phyloP scores from a whole-genome alignment of 495 filamentous ascomycete genomes.

The Astrocystis sublimbata region DNA sequence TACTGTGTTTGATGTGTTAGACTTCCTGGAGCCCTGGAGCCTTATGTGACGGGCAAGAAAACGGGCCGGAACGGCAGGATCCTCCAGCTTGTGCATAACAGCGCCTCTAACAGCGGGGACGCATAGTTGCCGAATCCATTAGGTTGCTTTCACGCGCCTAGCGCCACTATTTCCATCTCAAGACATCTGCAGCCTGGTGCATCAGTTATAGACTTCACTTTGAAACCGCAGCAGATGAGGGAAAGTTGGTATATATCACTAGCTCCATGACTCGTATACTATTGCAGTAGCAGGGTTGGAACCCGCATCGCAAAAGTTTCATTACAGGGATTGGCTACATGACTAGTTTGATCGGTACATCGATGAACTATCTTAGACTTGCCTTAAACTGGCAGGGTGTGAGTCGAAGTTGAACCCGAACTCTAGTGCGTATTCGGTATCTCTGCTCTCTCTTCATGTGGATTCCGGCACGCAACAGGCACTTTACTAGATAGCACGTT shows the following conservation, averaged over 20 bases:
- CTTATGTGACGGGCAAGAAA: conserved; percentile 14
- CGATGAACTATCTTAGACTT: conserved; percentile 44
- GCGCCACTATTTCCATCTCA: conserved; percentile 27
- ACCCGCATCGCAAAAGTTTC: conserved; percentile 6
- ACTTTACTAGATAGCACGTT: not conserved
- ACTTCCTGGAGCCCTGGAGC: too few species aligned
- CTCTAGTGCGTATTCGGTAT: not conserved
- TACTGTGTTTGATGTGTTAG: not conserved
- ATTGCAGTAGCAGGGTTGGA: conserved; percentile 1
- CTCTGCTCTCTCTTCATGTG: not conserved
- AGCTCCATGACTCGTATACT: not conserved
- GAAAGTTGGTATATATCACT: not conserved
- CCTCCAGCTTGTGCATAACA: conserved; percentile 29
- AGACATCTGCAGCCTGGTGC: not conserved
- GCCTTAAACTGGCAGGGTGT: not conserved
- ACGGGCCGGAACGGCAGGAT: conserved; percentile 19
- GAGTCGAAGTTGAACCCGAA: not conserved
- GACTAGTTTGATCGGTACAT: conserved; percentile 38
- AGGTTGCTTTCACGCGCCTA: conserved; percentile 35
- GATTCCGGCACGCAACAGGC: not conserved
- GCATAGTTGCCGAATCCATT: conserved; percentile 31
- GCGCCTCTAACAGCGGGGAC: conserved; percentile 28
- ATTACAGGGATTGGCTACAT: conserved; percentile 2
- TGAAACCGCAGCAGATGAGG: not conserved
- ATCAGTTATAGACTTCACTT: not conserved